These are phyloP conservation scores for Thecaphora thlaspeos DNA, from an alignment of 1,284 basidiomycete species.

Conservation along the genomic window DNA sequence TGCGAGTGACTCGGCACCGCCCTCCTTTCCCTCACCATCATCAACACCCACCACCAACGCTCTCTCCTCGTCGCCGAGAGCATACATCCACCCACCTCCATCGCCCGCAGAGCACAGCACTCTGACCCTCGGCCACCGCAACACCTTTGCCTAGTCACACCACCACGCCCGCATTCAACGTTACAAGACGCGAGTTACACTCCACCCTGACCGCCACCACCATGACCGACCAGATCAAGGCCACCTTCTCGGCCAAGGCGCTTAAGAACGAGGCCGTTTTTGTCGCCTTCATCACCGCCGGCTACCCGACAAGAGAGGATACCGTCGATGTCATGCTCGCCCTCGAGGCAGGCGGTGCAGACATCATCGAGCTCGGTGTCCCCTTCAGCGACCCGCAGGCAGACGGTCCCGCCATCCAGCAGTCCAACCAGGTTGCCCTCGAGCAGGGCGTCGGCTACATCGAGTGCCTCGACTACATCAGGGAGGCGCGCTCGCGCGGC, in stretches of 20 bases:
- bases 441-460: conserved; percentile 49
- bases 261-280: conserved; percentile 54
- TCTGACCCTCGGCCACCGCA: no score
- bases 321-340: conserved; percentile 86
- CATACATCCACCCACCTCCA: no score
- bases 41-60: no score
- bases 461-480: conserved; percentile 68
- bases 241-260: conserved; percentile 44
- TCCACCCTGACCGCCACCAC: no score
- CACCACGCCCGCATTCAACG: no score
- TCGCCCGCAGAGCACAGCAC: no score
- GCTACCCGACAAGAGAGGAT: conserved; percentile 60
- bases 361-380: conserved; percentile 92
- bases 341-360: conserved; percentile 87
- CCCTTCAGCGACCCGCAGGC: conserved; percentile 95
- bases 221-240: conserved; percentile 50
- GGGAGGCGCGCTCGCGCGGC: conserved; percentile 76
- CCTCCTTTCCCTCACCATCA: no score
- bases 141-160: no score
- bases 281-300: conserved; percentile 55
- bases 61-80: no score
- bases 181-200: no score
- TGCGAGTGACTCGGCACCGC: no score
- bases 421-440: conserved; percentile 66
- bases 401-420: conserved; percentile 83